Evolutionary conservation across 2,329 filamentous ascomycete genomes (phyloP).

Genomic region (Hypoxylon sp.): DNA sequence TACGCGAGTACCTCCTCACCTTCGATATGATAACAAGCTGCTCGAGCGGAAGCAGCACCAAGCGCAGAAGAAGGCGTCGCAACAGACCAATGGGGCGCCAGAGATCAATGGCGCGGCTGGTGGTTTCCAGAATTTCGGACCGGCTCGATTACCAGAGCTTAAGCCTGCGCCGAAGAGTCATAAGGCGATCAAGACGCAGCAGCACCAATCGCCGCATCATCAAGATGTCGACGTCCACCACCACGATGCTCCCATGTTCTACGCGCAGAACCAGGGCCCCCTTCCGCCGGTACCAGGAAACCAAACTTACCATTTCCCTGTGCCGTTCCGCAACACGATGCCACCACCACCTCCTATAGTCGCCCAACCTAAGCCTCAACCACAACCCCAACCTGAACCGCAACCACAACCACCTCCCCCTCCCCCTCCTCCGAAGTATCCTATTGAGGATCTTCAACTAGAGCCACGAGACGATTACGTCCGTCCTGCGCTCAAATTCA

Average conservation of each 20-base stretch:
- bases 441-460: conserved; percentile 93
- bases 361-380: conserved; percentile 62
- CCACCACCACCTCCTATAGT: conserved; percentile 62
- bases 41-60: conserved; percentile 81
- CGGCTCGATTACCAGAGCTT: conserved; percentile 76
- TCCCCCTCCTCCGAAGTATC: conserved; percentile 88
- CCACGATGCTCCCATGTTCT: conserved; percentile 56
- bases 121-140: conserved; percentile 59
- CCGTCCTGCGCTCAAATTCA: conserved; percentile 83
- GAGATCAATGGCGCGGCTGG: conserved; percentile 60
- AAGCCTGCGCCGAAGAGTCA: conserved; percentile 80
- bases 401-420: conserved; percentile 73
- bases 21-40: conserved; percentile 84
- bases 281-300: conserved; percentile 61
- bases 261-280: conserved; percentile 57
- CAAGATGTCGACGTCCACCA: conserved; percentile 57
- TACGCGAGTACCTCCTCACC: conserved; percentile 85
- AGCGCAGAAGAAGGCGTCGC: conserved; percentile 73
- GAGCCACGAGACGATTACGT: conserved; percentile 75
- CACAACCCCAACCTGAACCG: conserved; percentile 65
- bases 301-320: conserved; percentile 64
- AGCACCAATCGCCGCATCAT: conserved; percentile 56
- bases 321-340: conserved; percentile 62
- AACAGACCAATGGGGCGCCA: conserved; percentile 54
- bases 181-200: conserved; percentile 70